Evolutionary conservation across 495 filamentous ascomycete genomes (phyloP), one percentile per base, ranked within the genome.

Genomic region (Hypoxylon intermedium): DNA sequence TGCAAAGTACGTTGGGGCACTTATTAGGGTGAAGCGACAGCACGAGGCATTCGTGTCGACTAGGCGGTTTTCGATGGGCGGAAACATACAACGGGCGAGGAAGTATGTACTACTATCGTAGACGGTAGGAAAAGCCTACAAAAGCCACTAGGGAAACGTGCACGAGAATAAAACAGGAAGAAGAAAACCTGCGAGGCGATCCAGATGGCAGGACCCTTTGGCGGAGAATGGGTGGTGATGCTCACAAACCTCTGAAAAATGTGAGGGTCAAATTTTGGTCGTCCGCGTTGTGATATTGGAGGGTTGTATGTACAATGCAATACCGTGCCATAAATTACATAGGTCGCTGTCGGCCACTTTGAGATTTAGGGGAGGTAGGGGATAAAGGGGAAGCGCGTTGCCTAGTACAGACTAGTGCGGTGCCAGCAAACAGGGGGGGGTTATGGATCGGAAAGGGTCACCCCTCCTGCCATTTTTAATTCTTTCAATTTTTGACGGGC

Each of bases 31-130:
- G 19, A 57, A 57, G 46, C 45, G 58, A 45, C 33, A 61, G 59
- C 56, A 63, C 54, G 60, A 71, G 66, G 63, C 68, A 71, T 71
- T 33, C 68, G 68, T 55, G 51, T 61, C 36, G 47, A 65, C 60
- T 46, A 24, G 33, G 61, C 50, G 53, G 55, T 23, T 41, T 49
- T 52, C 34, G 37, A 45, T 40, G 30, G 50, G 54, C 49, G 34
- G 57, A 50, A 41, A 54, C 15, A 40, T 47, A 52, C 19, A 42
- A 59, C 36, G 37, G 50, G 42, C 13, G 49, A 36, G 54, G 16
- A 38, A 24, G 43, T 37, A 49, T 53, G 30, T 36, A 60, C 51
- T 26, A 4, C 24, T 26, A 26, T 26, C 24, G 24, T 26, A 26
- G 24, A 26, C 24, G 24, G 11, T 28, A 52, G 18, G 34, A 18